Percentiles rank a stretch among this genome's conserved stretches.
Conservation (phyloP, 177 flowering plant species). For the Vitis hybrid region DNA sequence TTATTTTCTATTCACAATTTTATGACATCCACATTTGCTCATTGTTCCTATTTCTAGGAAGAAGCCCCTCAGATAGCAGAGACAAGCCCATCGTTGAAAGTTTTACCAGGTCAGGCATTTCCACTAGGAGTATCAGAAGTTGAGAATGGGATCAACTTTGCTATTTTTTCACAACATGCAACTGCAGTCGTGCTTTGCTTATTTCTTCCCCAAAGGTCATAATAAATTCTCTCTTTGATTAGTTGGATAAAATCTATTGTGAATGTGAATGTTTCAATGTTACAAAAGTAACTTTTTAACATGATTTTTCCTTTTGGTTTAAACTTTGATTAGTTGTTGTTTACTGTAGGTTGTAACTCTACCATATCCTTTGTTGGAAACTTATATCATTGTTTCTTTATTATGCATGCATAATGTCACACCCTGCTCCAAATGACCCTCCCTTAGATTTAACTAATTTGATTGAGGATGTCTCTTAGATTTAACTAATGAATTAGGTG, state of each 20-base stretch:
- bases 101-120: conserved; percentile 71
- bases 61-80: conserved; percentile 46
- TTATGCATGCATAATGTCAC: too few relatives aligned
- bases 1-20: too few relatives aligned
- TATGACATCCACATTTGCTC: not conserved
- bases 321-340: too few relatives aligned
- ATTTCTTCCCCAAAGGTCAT: conserved; percentile 55
- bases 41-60: conserved; percentile 40
- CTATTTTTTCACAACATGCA: conserved; percentile 92
- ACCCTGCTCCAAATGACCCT: too few relatives aligned
- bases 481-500: too few relatives aligned
- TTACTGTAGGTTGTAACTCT: too few relatives aligned
- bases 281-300: not conserved
- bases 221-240: not conserved
- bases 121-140: conserved; percentile 88
- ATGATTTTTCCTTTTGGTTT: not conserved
- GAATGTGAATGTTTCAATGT: not conserved
- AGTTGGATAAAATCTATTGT: not conserved
- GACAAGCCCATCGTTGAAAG: conserved; percentile 31
- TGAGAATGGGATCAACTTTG: conserved; percentile 83
- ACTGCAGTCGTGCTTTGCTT: conserved; percentile 83
- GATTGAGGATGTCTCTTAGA: too few relatives aligned
- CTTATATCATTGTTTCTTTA: too few relatives aligned
- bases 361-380: too few relatives aligned
- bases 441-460: too few relatives aligned